Evolutionary conservation across 805 yeast species (phyloP), one percentile per base, ranked within the genome.

Genomic region (Metschnikowia vanudenii): DNA sequence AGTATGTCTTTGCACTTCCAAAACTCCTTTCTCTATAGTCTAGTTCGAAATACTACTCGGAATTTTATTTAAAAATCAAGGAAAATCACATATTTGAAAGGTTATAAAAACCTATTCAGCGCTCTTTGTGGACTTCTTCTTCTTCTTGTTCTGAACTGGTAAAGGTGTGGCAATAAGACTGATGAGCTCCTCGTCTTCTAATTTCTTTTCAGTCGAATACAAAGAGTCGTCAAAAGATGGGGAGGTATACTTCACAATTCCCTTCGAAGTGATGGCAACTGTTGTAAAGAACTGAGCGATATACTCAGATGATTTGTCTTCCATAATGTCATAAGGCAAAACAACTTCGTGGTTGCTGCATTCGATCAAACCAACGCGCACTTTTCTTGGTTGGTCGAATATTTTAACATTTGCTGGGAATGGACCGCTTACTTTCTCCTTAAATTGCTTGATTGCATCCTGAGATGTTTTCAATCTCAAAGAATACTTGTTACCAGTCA

Each of bases 211-310:
- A 43, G 84, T 68, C 60, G 78, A 72, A 67, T 82, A 73, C 47
- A 71, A 64, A 35, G 60, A 66, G 7, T 67, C 63, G 49, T 78
- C 73, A 52, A 84, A 78, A 46, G 73, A 64, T 16, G 88, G 79
- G 16, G 75, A 62, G 40, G 90, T 78, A 58, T 81, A 74, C 69
- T 79, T 82, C 56, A 83, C 79, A 57, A 81, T 70, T 41, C 92
- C 92, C 57, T 80, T 80, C 68, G 81, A 81, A 63, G 90, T 85
- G 58, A 86, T 65, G 30, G 85, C 90, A 59, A 85, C 78, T 39
- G 92, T 86, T 55, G 88, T 79, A 71, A 81, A 85, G 64, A 71
- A 81, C 71, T 85, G 89, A 28, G 86, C 88, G 55, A 86, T 77
- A 48, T 61, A 69, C 64, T 80, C 83, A 49, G 81, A 84, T 53